phyloP scores from a whole-genome alignment of 345 rosid species.

The Eucalyptus fibrosa region DNA sequence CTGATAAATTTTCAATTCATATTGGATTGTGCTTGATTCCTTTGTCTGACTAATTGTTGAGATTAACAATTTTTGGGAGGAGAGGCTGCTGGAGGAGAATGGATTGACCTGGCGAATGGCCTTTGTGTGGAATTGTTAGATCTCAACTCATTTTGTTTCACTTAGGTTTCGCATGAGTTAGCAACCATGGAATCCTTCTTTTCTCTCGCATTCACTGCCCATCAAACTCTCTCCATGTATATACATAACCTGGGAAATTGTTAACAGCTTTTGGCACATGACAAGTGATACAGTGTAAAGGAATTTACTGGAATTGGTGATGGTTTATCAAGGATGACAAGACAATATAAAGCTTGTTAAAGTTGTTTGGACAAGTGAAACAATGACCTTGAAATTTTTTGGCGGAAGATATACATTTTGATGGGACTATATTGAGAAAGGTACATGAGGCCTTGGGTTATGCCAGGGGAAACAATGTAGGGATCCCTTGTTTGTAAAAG shows the following conservation, averaged over 20 bases:
- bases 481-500: background rate
- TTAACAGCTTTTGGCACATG: background rate
- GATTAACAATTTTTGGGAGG: background rate
- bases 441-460: background rate
- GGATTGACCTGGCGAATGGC: background rate
- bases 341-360: background rate
- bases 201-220: background rate
- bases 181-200: background rate
- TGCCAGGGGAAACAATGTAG: background rate
- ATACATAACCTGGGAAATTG: background rate
- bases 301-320: background rate
- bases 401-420: background rate
- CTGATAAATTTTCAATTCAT: background rate
- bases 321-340: background rate
- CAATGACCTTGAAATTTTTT: background rate
- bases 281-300: background rate
- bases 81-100: background rate
- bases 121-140: background rate
- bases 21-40: background rate
- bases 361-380: background rate
- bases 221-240: background rate
- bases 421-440: background rate
- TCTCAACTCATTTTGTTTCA: background rate
- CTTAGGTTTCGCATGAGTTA: background rate
- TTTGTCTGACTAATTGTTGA: background rate